Evolutionary conservation across 2,329 filamentous ascomycete species (phyloP), one percentile per base, ranked within the genome.

Genomic region (Mycosphaerelloides madeirae): DNA sequence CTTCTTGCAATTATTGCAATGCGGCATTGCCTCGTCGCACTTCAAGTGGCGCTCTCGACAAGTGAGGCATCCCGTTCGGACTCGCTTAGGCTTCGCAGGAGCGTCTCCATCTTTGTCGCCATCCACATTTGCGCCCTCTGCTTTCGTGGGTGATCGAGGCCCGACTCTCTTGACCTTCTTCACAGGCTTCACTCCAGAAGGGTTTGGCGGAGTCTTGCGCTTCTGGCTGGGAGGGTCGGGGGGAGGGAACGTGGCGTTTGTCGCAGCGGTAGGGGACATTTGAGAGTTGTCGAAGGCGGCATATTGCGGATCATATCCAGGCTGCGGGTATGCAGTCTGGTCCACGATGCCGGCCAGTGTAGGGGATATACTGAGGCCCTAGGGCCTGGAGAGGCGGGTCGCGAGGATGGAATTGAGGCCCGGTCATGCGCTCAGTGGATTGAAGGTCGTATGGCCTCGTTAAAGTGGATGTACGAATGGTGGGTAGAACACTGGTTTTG

Each of bases 21-120:
- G 69, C 8, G 79, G 79, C 48, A 75, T 60, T 4, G 75, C 83
- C 65, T 95, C 88, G 61, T 95, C 90, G 65, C 90, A 95, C 66
- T 95, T 95, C 40, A 95, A 72, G 71, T 95, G 90, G 36, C 89
- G 76, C 65, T 95, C 86, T 55, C 90, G 78, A 66, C 90, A 96
- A 2, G 90, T 96, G 54, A 95, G 70, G 64, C 90, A 96, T 29
- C 90, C 90, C 3, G 90, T 96, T 36, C 91, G 81, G 14, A 94
- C 88, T 53, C 90, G 77, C 68, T 84, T 91, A n/a, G 87, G 82
- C 65, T 90, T 91, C 51, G 46, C 38, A 6, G 53, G 55, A 19
- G 53, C 59, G 22, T 61, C 60, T 29, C 49, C 55, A 43, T 61
- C 60, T 41, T 59, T 59, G 32, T 58, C 54, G 44, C 53, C 61